Evolutionary conservation across 495 filamentous ascomycete genomes (phyloP).

Genomic region (Diplogelasinospora grovesii): DNA sequence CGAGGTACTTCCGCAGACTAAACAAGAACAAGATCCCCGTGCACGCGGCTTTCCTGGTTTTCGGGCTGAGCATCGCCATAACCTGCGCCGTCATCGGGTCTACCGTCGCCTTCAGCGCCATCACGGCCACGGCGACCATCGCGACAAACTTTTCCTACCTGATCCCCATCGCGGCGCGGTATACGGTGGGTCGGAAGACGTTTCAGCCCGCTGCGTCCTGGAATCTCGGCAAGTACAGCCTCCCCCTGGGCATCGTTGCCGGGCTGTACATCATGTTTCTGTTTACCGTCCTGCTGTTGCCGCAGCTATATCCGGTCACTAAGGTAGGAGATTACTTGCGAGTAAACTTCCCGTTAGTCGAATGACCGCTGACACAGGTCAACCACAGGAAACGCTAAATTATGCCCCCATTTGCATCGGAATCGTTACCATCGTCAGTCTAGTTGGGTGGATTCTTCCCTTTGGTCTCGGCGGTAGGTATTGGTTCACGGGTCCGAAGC

Average conservation of each 20-base stretch:
- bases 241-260: constrained; percentile 10
- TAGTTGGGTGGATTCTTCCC: constrained; percentile 17
- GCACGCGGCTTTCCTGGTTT: too few species aligned
- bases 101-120: constrained; percentile 25
- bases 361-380: too few species aligned
- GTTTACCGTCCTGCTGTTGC: constrained; percentile 19
- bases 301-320: constrained; percentile 22
- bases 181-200: constrained; percentile 23
- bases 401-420: constrained; percentile 27
- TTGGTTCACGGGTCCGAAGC: constrained; percentile 24
- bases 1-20: constrained; percentile 16
- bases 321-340: too few species aligned
- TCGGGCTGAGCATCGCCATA: constrained; percentile 23
- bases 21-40: constrained; percentile 24
- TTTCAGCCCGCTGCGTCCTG: constrained; percentile 28
- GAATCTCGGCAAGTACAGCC: constrained; percentile 20
- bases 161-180: constrained; percentile 26
- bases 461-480: constrained; percentile 15
- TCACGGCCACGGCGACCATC: constrained; percentile 28
- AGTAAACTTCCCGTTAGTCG: too few species aligned
- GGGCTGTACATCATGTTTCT: constrained; percentile 23
- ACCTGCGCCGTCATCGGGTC: constrained; percentile 27
- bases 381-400: constrained; percentile 19
- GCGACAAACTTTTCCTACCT: constrained; percentile 28
- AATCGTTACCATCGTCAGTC: constrained; percentile 14